These are phyloP conservation scores for Actinomortierella wolfii DNA, from an alignment of 371 early-diverging fungal species.

Conservation along the genomic window DNA sequence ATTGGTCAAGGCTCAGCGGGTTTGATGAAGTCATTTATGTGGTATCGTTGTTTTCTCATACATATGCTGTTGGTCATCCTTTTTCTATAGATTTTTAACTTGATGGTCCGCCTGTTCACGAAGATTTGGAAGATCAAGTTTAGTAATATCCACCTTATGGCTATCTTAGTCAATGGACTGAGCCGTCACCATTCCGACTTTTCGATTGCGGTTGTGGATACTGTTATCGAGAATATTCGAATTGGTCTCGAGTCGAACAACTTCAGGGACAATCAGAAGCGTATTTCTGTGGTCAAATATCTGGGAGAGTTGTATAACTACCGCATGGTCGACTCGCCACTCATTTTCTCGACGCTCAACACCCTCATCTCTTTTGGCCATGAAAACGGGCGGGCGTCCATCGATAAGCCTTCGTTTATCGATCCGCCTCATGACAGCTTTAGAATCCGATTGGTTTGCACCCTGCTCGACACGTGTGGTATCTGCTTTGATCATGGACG, in stretches of 20 bases:
- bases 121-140: constrained; percentile 95
- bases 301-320: constrained; percentile 92
- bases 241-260: constrained; percentile 88
- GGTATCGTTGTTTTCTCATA: constrained; percentile 33
- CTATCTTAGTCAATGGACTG: constrained; percentile 80
- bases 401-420: constrained; percentile 64
- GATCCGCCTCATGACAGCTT: constrained; percentile 93
- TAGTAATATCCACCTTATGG: constrained; percentile 82
- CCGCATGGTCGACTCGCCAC: constrained; percentile 77
- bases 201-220: constrained; percentile 85
- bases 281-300: constrained; percentile 82
- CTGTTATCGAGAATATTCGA: constrained; percentile 86
- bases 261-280: constrained; percentile 89
- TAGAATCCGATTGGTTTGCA: constrained; percentile 88
- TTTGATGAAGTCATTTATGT: not conserved
- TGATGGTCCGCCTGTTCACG: constrained; percentile 63
- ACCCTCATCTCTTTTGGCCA: constrained; percentile 87
- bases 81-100: constrained; percentile 25
- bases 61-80: not conserved
- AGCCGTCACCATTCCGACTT: constrained; percentile 84
- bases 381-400: constrained; percentile 77
- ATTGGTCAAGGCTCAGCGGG: too few relatives aligned
- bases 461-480: constrained; percentile 89
- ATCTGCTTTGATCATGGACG: constrained; percentile 78
- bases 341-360: constrained; percentile 87